Evolutionary conservation across 148 eudicot species (phyloP).

Genomic region (Vaccinium myrtillus): DNA sequence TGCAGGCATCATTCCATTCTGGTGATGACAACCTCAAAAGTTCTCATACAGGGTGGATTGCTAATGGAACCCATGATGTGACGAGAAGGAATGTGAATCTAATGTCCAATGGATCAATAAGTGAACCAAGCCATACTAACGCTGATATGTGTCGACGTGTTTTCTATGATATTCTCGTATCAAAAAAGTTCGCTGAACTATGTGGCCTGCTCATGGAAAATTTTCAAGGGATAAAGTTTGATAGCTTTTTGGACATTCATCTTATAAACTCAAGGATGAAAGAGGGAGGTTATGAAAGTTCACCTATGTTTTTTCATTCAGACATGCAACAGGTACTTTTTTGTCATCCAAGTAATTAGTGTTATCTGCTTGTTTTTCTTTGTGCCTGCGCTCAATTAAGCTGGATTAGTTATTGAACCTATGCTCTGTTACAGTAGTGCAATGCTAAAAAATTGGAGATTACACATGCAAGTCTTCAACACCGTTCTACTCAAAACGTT

Average conservation of each 20-base stretch:
- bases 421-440: background rate
- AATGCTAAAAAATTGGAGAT: background rate
- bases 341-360: background rate
- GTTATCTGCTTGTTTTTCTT: background rate
- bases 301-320: slow-evolving; percentile 57
- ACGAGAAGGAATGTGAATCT: slow-evolving; percentile 29
- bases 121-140: slow-evolving; percentile 32
- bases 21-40: slow-evolving; percentile 29
- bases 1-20: slow-evolving; percentile 40
- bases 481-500: background rate
- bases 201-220: slow-evolving; percentile 57
- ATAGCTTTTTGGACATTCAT: slow-evolving; percentile 54
- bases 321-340: slow-evolving; percentile 75
- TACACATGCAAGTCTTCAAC: background rate
- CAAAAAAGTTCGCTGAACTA: slow-evolving; percentile 67
- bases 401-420: background rate
- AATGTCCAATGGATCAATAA: slow-evolving; percentile 41
- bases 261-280: slow-evolving; percentile 54
- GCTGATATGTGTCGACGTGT: slow-evolving; percentile 50
- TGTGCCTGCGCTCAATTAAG: background rate
- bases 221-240: slow-evolving; percentile 61
- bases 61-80: slow-evolving; percentile 29
- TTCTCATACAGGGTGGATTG: slow-evolving; percentile 22
- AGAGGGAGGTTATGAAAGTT: slow-evolving; percentile 66
- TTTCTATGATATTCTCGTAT: slow-evolving; percentile 51